phyloP scores from a whole-genome alignment of 208 protist genomes.

The Leptomonas seymouri region DNA sequence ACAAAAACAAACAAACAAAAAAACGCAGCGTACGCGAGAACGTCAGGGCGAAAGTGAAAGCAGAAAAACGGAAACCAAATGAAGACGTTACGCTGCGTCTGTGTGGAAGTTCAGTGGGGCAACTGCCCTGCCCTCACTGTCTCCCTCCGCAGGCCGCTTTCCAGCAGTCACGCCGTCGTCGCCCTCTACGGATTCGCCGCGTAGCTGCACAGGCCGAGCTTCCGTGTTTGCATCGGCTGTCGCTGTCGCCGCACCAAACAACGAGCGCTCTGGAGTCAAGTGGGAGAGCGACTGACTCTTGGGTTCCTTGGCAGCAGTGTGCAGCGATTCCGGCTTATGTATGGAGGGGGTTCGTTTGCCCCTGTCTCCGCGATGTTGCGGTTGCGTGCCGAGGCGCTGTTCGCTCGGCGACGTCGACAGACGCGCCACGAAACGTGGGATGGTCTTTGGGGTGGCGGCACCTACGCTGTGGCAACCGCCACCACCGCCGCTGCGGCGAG shows the following conservation, averaged over 20 bases:
- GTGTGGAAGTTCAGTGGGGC: conserved; percentile 5
- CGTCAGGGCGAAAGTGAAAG: neutral
- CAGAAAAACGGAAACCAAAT: neutral
- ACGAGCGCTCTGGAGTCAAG: conserved; percentile 14
- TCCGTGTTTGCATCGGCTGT: conserved; percentile 9
- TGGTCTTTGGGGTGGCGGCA: conserved; percentile 19
- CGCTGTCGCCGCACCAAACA: conserved; percentile 10
- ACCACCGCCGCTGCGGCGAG: conserved; percentile 7
- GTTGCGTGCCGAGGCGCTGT: conserved; percentile 17
- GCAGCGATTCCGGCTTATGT: neutral
- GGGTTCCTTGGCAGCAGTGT: neutral
- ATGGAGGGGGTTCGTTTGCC: neutral
- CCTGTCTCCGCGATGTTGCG: neutral
- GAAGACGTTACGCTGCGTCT: neutral
- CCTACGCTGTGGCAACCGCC: neutral
- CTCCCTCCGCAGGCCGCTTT: neutral
- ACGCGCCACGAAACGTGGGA: conserved; percentile 38
- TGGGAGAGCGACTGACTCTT: conserved; percentile 5
- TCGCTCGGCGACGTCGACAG: conserved; percentile 29
- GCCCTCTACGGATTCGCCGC: neutral
- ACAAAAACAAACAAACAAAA: neutral
- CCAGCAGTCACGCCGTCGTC: neutral
- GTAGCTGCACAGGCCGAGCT: conserved; percentile 6
- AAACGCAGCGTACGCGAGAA: neutral
- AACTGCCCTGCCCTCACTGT: neutral